A percentile compares a stretch with the other conserved stretches of the same genome.
Evolutionary conservation across 140 eudicot genomes (phyloP).

Genomic region (Erigeron philadelphicus): DNA sequence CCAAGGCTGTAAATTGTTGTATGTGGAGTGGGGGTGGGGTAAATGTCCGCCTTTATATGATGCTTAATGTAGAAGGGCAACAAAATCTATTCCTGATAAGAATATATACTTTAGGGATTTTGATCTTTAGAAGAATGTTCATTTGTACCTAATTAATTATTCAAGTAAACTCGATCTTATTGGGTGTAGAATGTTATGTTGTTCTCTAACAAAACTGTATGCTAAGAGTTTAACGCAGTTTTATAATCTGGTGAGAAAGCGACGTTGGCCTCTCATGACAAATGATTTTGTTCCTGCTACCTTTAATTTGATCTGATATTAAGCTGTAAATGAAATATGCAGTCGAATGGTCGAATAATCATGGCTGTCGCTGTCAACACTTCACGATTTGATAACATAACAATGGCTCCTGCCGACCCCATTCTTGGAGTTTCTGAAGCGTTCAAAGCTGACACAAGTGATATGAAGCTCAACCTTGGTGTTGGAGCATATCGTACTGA

Average conservation of each 20-base stretch:
- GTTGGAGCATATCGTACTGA: constrained; percentile 98
- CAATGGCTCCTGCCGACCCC: constrained; percentile 99
- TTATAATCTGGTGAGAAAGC: not conserved
- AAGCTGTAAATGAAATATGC: constrained; percentile 26
- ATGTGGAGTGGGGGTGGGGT: no score
- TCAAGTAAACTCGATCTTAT: not conserved
- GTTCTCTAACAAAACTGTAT: not conserved
- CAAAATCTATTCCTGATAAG: not conserved
- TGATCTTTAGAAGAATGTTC: not conserved
- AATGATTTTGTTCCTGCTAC: not conserved
- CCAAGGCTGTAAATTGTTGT: no score
- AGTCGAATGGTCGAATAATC: constrained; percentile 53
- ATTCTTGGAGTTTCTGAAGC: constrained; percentile 98
- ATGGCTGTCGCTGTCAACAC: constrained; percentile 63
- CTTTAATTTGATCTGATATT: constrained; percentile 2
- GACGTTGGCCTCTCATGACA: not conserved
- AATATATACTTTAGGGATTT: not conserved
- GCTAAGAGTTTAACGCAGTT: not conserved
- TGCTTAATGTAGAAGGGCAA: not conserved
- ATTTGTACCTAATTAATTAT: not conserved
- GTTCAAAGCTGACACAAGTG: constrained; percentile 80
- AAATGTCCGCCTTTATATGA: not conserved
- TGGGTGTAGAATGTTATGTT: not conserved
- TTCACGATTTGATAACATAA: constrained; percentile 71
- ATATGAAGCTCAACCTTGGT: constrained; percentile 91